Evolutionary conservation across 352 stramenopile genomes (phyloP).

Genomic region (Pythium aquatile): DNA sequence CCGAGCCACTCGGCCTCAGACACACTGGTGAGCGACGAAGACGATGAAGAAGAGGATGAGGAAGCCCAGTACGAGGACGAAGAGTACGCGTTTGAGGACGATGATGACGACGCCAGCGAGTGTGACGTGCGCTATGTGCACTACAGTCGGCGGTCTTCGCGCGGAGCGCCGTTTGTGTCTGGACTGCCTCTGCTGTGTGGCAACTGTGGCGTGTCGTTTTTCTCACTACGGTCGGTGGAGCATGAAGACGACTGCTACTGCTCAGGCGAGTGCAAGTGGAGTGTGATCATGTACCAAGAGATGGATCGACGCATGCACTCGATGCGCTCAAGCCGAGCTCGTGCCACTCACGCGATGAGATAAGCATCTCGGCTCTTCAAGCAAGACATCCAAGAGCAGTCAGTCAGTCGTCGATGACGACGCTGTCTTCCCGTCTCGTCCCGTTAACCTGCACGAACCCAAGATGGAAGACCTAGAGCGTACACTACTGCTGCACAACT

Average conservation of each 20-base stretch:
- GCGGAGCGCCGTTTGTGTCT: constrained; percentile 35
- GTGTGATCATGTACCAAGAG: constrained; percentile 82
- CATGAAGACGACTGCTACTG: constrained; percentile 79
- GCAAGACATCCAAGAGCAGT: neutral
- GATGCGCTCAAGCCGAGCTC: constrained; percentile 26
- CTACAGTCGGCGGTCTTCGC: constrained; percentile 16
- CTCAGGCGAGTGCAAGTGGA: constrained; percentile 89
- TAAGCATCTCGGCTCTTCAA: neutral
- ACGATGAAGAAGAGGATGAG: constrained; percentile 9
- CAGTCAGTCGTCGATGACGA: constrained; percentile 7
- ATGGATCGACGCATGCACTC: constrained; percentile 72
- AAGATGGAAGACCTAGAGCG: neutral
- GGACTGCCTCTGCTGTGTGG: constrained; percentile 73
- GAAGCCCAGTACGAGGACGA: constrained; percentile 7
- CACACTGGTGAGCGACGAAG: constrained; percentile 15
- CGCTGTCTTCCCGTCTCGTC: constrained; percentile 34
- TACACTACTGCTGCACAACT: constrained; percentile 1
- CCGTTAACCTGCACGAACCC: constrained; percentile 21
- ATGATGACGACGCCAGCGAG: neutral
- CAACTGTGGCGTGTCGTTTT: constrained; percentile 85
- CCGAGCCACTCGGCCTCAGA: constrained; percentile 17
- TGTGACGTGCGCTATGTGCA: constrained; percentile 21
- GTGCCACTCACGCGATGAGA: neutral
- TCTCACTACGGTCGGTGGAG: constrained; percentile 61
- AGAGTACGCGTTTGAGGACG: constrained; percentile 5